Base-by-base conservation (phyloP, 371 early-diverging fungal species). In the Rhizopus delemar region DNA sequence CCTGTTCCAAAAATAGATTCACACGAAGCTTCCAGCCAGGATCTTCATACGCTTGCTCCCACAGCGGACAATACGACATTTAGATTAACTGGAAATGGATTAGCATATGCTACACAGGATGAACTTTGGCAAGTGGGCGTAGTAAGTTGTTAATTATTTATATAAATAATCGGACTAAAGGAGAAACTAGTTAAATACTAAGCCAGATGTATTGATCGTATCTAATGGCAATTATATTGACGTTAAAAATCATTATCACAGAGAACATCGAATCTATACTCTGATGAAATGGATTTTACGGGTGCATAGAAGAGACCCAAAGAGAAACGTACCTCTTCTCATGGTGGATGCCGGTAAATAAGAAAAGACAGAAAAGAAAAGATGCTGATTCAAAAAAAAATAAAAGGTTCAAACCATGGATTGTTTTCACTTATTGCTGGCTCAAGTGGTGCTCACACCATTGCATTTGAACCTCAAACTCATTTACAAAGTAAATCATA, bases 231-330 rank as follows among this genome's bases (percentile, higher is more conserved):
- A 69, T 45, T 58, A 71, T 36, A 12, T n/a, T 15, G 65, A 62
- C 41, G 58, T 78, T 8, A 60, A 60, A 29, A 64, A 70, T 33
- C 78, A 78, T 53, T 78, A 75, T 53, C 56, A 64, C 8, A 75
- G 78, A 55, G 78, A 78, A 59, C 66, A 64, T 33, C 63, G 73
- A 41, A 78, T 78, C 45, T 78, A 78, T 57, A 63, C 66, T 12
- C 48, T 78, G 9, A 78, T 78, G 78, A 78, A 78, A 61, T 78
- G 78, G 78, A 71, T 78, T 41, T 57, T 78, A 4, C 73, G 78
- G 51, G 78, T 75, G 5, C 66, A 78, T 46, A 71, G 78, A 51
- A 73, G 75, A 8, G 78, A 78, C 49, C 55, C 69, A 8, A 43
- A 63, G 1, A 63, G 75, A 46, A 61, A 56, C 6, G 38, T 28